phyloP scores from a whole-genome alignment of 345 rosid genomes.

The Laguncularia racemosa region DNA sequence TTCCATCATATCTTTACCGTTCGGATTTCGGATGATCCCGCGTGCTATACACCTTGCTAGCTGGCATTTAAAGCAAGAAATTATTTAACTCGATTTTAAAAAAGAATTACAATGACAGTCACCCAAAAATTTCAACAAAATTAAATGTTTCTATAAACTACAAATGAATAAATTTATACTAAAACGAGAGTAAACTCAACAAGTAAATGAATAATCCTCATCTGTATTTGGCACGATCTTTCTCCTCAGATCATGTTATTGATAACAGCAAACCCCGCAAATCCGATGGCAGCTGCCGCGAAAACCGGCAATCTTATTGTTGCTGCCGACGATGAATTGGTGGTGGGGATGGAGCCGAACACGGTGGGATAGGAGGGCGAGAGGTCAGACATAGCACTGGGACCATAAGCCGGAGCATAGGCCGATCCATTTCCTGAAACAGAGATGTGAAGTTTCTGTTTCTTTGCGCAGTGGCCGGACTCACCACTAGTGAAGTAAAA shows the following conservation, averaged over 20 bases:
- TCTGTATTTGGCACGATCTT: too few relatives aligned
- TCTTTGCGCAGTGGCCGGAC: conserved; percentile 73
- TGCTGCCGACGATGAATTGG: neutral
- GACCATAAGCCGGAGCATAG: conserved; percentile 39
- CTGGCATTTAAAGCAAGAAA: too few relatives aligned
- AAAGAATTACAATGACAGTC: too few relatives aligned
- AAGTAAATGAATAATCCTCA: too few relatives aligned
- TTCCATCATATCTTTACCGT: too few relatives aligned
- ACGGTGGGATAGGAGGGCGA: conserved; percentile 10
- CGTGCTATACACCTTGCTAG: too few relatives aligned
- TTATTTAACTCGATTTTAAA: too few relatives aligned
- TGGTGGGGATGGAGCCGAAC: conserved; percentile 6
- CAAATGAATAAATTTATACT: too few relatives aligned
- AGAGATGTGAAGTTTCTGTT: conserved; percentile 68
- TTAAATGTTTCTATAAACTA: too few relatives aligned
- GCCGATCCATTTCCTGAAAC: conserved; percentile 45
- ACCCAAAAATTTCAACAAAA: too few relatives aligned
- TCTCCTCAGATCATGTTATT: conserved; percentile 29
- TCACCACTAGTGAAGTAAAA: conserved; percentile 80
- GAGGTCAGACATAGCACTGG: conserved; percentile 23
- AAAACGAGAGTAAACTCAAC: too few relatives aligned
- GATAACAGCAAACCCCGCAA: conserved; percentile 26
- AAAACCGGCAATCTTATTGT: conserved; percentile 2
- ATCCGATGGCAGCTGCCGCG: conserved; percentile 28
- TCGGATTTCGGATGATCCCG: too few relatives aligned